These are phyloP conservation scores for Chalciporus sphaerocephalus DNA, from an alignment of 768 basidiomycete genomes.

Conservation along the genomic window DNA sequence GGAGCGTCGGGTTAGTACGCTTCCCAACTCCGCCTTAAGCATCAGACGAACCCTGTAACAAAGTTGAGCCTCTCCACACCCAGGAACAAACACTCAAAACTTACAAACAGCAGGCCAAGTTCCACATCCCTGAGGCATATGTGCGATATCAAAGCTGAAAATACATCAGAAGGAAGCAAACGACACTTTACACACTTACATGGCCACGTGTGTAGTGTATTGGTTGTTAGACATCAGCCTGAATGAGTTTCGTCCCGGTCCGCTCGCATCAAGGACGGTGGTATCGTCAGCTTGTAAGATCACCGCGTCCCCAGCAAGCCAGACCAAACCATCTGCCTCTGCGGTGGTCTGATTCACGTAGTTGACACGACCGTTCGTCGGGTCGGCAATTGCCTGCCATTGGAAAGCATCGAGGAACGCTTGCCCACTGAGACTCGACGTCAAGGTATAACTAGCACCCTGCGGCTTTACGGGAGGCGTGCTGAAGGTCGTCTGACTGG, in stretches of 20 bases:
- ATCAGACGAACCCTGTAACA: conserved; percentile 24
- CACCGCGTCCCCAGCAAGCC: conserved; percentile 40
- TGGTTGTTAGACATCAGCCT: conserved; percentile 29
- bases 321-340: conserved; percentile 51
- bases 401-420: conserved; percentile 40
- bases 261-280: conserved; percentile 28
- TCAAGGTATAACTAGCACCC: no score
- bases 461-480: no score
- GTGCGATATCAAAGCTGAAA: conserved; percentile 31
- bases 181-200: conserved; percentile 16
- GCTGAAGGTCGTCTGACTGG: no score
- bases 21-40: neutral
- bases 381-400: conserved; percentile 31
- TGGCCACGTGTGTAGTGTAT: conserved; percentile 33
- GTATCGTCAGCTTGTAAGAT: conserved; percentile 31
- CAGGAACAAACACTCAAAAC: conserved; percentile 5
- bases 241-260: conserved; percentile 36
- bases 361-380: conserved; percentile 36
- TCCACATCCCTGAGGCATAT: conserved; percentile 39
- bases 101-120: conserved; percentile 37
- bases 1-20: neutral
- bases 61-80: neutral
- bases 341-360: conserved; percentile 50
- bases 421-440: conserved; percentile 45
- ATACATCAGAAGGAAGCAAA: neutral